phyloP scores from a whole-genome alignment of 495 filamentous ascomycete species.

The Hypoxylon intermedium region DNA sequence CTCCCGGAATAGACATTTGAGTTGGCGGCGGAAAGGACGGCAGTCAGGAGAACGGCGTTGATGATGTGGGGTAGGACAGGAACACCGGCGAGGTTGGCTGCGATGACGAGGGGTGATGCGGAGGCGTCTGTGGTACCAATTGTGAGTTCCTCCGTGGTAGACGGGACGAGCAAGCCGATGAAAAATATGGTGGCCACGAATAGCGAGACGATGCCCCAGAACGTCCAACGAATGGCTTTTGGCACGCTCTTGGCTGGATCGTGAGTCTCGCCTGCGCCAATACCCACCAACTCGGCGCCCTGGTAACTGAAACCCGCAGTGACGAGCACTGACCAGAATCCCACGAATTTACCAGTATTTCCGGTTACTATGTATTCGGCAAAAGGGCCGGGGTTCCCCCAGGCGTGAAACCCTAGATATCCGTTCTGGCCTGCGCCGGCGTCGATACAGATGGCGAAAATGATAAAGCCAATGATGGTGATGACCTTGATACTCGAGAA shows the following conservation, averaged over 20 bases:
- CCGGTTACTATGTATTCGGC: conserved; percentile 58
- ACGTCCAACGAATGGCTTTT: conserved; percentile 58
- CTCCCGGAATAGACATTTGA: conserved; percentile 67
- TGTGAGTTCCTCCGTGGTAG: conserved; percentile 57
- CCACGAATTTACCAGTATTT: conserved; percentile 53
- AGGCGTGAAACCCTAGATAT: conserved; percentile 74
- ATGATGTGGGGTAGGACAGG: conserved; percentile 71
- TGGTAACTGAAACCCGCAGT: conserved; percentile 58
- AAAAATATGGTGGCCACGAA: conserved; percentile 73
- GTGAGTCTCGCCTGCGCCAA: conserved; percentile 71
- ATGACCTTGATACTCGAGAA: conserved; percentile 79
- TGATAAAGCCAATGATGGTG: conserved; percentile 72
- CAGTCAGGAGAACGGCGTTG: conserved; percentile 72
- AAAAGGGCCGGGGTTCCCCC: conserved; percentile 74
- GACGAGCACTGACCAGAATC: conserved; percentile 56
- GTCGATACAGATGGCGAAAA: conserved; percentile 71
- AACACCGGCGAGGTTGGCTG: conserved; percentile 69
- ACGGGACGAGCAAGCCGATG: conserved; percentile 70
- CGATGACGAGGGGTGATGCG: conserved; percentile 75
- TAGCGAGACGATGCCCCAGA: conserved; percentile 69
- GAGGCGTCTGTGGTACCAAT: conserved; percentile 58
- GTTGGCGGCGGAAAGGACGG: conserved; percentile 63
- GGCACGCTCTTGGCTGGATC: conserved; percentile 66
- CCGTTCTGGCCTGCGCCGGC: conserved; percentile 71
- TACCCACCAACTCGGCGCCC: conserved; percentile 67